Percentiles rank a stretch among this genome's conserved stretches.
These are phyloP conservation scores for Globisporangium rhizosaccharum DNA, from an alignment of 352 stramenopile species.

Conservation along the genomic window DNA sequence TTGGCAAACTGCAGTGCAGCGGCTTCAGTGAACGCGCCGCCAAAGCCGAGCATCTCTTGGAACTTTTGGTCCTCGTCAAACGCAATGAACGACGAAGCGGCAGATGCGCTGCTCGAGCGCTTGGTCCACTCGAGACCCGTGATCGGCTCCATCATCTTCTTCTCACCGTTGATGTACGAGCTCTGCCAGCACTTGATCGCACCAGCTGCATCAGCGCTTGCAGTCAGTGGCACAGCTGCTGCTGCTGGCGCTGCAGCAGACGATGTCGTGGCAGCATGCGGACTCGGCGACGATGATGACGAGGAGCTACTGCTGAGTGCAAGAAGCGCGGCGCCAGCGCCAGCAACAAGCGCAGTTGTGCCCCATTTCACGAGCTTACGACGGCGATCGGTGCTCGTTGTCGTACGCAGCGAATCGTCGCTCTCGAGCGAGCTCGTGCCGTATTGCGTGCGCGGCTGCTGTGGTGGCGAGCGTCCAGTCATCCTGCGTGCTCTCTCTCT, in stretches of 20 bases:
- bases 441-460: conserved; percentile 13
- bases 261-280: neutral
- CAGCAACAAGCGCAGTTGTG: conserved; percentile 22
- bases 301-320: conserved; percentile 12
- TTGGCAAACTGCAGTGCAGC: conserved; percentile 85
- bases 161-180: conserved; percentile 47
- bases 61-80: conserved; percentile 50
- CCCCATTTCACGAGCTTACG: conserved; percentile 20
- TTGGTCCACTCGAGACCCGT: conserved; percentile 40
- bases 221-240: neutral
- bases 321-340: conserved; percentile 21
- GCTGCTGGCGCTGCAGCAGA: neutral
- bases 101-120: conserved; percentile 2
- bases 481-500: neutral
- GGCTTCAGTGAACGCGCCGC: conserved; percentile 90
- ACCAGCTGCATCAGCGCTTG: neutral
- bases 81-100: conserved; percentile 29
- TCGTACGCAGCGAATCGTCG: conserved; percentile 10
- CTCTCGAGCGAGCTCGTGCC: conserved; percentile 24
- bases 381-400: conserved; percentile 15
- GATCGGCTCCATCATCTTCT: conserved; percentile 63
- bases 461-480: neutral
- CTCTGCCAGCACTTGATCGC: conserved; percentile 58
- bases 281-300: conserved; percentile 3
- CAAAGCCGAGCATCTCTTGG: conserved; percentile 88